Evolutionary conservation across 2,329 filamentous ascomycete species (phyloP).

Genomic region (Samsoniella hepiali): DNA sequence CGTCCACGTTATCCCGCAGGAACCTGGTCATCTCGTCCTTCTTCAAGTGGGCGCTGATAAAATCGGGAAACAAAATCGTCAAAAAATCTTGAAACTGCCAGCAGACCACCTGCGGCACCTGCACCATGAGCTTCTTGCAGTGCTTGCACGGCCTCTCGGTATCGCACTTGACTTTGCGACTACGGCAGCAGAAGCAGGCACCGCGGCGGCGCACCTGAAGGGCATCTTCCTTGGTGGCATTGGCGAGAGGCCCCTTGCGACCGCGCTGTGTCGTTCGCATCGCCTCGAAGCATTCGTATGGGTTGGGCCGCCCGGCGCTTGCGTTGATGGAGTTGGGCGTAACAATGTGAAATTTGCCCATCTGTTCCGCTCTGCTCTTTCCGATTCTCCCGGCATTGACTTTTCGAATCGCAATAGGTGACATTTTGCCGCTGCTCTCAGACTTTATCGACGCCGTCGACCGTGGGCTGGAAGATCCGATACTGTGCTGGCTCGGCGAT

Average conservation of each 20-base stretch:
- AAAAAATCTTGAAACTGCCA: constrained; percentile 59
- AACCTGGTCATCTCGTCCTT: constrained; percentile 50
- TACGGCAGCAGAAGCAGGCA: constrained; percentile 59
- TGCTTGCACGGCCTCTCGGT: constrained; percentile 54
- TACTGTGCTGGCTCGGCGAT: constrained; percentile 29
- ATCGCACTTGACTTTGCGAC: constrained; percentile 58
- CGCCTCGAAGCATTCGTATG: constrained; percentile 54
- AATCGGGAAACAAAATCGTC: constrained; percentile 48
- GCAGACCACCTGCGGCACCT: constrained; percentile 53
- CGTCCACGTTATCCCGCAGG: constrained; percentile 46
- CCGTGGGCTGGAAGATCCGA: constrained; percentile 30
- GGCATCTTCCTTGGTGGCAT: constrained; percentile 53
- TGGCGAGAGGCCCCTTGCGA: constrained; percentile 53
- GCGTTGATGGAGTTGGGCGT: constrained; percentile 52
- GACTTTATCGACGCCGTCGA: constrained; percentile 29
- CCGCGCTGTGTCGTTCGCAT: constrained; percentile 52
- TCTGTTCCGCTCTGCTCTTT: constrained; percentile 40
- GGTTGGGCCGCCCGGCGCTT: constrained; percentile 48
- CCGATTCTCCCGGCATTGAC: constrained; percentile 43
- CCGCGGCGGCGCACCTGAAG: constrained; percentile 52
- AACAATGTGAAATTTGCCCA: constrained; percentile 53
- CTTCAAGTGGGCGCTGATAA: constrained; percentile 49
- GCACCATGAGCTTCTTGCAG: constrained; percentile 50
- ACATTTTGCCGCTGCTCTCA: constrained; percentile 26
- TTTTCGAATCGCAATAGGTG: constrained; percentile 37